phyloP scores from a whole-genome alignment of 73 alveolate genomes.

The Chromera velia region DNA sequence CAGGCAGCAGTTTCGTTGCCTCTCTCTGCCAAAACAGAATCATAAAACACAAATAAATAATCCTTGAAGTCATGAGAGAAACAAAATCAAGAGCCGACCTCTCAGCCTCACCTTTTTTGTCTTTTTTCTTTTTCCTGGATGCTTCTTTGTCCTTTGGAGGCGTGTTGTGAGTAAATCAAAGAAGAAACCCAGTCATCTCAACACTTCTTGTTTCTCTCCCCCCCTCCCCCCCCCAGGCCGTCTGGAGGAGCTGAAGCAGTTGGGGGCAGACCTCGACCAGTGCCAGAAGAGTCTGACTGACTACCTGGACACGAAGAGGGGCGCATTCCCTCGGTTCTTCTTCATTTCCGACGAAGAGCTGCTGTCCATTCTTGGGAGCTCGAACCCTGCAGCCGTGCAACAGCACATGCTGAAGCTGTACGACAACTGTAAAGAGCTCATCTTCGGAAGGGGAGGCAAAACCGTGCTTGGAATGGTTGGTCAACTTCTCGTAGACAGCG shows the following conservation, averaged over 20 bases:
- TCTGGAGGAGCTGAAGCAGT: slow-evolving; percentile 31
- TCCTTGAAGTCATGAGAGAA: no score
- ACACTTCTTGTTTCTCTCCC: no score
- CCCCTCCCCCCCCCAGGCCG: slow-evolving; percentile 11
- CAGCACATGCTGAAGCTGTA: slow-evolving; percentile 76
- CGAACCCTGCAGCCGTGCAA: slow-evolving; percentile 74
- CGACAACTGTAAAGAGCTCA: slow-evolving; percentile 91
- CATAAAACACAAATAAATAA: no score
- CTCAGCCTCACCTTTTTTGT: no score
- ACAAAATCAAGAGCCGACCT: no score
- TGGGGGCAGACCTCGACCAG: slow-evolving; percentile 32
- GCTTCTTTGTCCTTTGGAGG: no score
- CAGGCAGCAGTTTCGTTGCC: no score
- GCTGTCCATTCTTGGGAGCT: slow-evolving; percentile 87
- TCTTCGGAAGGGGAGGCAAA: slow-evolving; percentile 73
- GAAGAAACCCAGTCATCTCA: no score
- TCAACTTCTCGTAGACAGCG: slow-evolving; percentile 38
- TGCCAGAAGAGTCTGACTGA: slow-evolving; percentile 78
- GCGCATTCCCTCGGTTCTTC: slow-evolving; percentile 93
- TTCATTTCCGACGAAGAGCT: slow-evolving; percentile 97
- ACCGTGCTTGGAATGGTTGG: slow-evolving; percentile 10
- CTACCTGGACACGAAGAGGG: slow-evolving; percentile 93
- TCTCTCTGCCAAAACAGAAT: no score
- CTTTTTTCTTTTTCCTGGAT: no score
- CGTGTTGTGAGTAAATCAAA: no score